phyloP scores from a whole-genome alignment of 352 stramenopile species.

The Blastocystis hominis region DNA sequence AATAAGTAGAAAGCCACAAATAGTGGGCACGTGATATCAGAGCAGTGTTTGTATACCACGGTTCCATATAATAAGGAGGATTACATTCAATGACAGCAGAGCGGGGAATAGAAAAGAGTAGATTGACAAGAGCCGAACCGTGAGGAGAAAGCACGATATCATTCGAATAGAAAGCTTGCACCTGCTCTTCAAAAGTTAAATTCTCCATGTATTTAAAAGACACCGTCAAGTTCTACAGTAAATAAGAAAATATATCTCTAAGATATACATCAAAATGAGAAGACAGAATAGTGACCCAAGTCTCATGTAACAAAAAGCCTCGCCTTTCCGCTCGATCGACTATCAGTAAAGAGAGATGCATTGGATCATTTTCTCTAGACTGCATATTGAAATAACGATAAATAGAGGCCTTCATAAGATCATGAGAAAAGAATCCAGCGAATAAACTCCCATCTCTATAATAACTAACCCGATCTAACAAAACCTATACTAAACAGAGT shows the following conservation, averaged over 20 bases:
- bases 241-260: too few relatives aligned
- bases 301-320: neutral
- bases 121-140: neutral
- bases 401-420: neutral
- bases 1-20: constrained; percentile 1
- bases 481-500: too few relatives aligned
- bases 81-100: constrained; percentile 37
- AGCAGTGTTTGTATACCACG: constrained; percentile 29
- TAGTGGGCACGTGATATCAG: constrained; percentile 12
- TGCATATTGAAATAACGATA: neutral
- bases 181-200: neutral
- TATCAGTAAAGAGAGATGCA: neutral
- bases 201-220: neutral
- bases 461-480: neutral
- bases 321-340: neutral
- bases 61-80: constrained; percentile 29
- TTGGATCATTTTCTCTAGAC: neutral
- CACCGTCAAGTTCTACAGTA: neutral
- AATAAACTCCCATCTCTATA: neutral
- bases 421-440: constrained; percentile 20
- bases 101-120: constrained; percentile 6
- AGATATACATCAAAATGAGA: neutral
- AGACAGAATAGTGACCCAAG: neutral
- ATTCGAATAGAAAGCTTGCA: neutral
- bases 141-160: constrained; percentile 18